Evolutionary conservation across 2,329 filamentous ascomycete genomes (phyloP).

Genomic region (Ustulina deusta): DNA sequence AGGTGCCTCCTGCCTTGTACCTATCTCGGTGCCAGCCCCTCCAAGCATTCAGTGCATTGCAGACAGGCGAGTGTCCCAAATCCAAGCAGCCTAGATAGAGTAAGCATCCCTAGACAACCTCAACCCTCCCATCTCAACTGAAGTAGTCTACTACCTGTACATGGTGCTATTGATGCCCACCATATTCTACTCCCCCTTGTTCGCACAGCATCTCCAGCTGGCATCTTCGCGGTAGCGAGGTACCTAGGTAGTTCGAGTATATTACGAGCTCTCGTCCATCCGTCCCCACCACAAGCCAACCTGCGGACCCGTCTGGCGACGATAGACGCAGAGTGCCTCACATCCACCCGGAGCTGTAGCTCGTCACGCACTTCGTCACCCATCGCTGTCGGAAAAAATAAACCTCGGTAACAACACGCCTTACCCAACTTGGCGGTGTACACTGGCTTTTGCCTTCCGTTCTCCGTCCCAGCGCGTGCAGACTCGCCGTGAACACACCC

Average conservation of each 20-base stretch:
- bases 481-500: background rate
- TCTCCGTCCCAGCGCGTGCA: background rate
- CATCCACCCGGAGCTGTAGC: background rate
- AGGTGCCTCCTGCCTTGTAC: slow-evolving; percentile 5
- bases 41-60: slow-evolving; percentile 6
- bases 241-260: background rate
- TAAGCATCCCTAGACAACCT: background rate
- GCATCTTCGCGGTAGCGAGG: slow-evolving; percentile 5
- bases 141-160: background rate
- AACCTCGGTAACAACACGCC: background rate
- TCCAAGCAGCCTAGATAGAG: background rate
- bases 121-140: background rate
- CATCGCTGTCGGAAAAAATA: background rate
- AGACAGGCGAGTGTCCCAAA: background rate
- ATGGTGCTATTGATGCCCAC: background rate
- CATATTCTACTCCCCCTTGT: slow-evolving; percentile 3
- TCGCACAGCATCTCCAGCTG: slow-evolving; percentile 7
- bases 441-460: background rate
- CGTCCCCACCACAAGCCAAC: background rate
- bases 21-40: background rate
- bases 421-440: background rate
- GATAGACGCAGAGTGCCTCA: background rate
- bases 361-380: background rate
- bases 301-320: background rate
- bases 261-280: background rate